Percentiles rank a stretch among this genome's conserved stretches.
These are phyloP conservation scores for Murraya koenigii DNA, from an alignment of 345 rosid genomes.

Conservation along the genomic window DNA sequence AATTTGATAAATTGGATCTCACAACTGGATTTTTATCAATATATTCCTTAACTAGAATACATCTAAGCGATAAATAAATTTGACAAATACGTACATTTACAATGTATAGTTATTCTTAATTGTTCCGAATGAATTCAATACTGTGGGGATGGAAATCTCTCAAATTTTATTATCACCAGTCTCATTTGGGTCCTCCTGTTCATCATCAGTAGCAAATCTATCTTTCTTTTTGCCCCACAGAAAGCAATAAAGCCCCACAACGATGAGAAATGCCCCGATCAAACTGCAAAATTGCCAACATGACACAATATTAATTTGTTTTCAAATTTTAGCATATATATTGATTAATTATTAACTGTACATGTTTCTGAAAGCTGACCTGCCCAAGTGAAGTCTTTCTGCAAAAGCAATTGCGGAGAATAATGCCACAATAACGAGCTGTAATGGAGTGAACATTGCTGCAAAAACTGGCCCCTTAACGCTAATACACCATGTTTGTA, in stretches of 20 bases:
- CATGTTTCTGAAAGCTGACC: conserved; percentile 12
- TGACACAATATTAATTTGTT: no score
- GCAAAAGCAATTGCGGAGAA: conserved; percentile 45
- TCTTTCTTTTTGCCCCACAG: conserved; percentile 43
- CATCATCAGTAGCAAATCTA: not conserved
- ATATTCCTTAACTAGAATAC: no score
- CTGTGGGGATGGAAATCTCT: conserved; percentile 6
- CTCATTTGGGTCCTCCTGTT: conserved; percentile 4
- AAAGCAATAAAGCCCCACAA: conserved; percentile 38
- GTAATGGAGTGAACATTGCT: conserved; percentile 42
- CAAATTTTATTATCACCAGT: not conserved
- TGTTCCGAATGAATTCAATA: not conserved
- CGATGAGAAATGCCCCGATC: conserved; percentile 32
- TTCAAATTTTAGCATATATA: no score
- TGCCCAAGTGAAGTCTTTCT: conserved; percentile 42
- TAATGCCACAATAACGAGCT: conserved; percentile 32
- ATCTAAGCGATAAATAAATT: no score
- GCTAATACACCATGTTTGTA: conserved; percentile 10
- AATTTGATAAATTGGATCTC: no score
- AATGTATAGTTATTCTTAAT: no score
- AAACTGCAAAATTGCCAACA: conserved; percentile 18
- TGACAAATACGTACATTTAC: no score
- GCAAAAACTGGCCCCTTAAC: conserved; percentile 44
- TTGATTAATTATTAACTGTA: no score
- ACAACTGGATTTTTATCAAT: no score